A percentile compares a stretch with the other conserved stretches of the same genome.
phyloP scores from a whole-genome alignment of 208 protist genomes.

The Leptomonas seymouri region DNA sequence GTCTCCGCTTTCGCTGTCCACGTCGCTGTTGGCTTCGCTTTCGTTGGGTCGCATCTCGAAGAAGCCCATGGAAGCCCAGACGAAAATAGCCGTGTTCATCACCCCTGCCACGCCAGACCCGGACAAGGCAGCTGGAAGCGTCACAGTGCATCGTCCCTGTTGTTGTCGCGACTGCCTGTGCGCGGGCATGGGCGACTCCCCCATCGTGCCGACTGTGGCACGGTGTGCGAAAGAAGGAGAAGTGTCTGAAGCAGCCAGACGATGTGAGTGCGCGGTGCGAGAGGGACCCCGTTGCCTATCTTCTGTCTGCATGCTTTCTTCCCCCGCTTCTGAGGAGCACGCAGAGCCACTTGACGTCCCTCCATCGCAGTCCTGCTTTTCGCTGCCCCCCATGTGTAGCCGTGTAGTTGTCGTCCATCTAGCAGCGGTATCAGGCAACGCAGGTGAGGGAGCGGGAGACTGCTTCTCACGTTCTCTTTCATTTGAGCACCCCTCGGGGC shows the following conservation, averaged over 20 bases:
- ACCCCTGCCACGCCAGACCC: conserved; percentile 38
- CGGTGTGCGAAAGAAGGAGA: not conserved
- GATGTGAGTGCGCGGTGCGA: not conserved
- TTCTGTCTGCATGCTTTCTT: not conserved
- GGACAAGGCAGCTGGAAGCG: conserved; percentile 24
- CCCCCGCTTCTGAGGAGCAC: not conserved
- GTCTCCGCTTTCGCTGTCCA: not conserved
- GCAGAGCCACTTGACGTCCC: not conserved
- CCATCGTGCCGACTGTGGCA: not conserved
- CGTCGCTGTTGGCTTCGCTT: not conserved
- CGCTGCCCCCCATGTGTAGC: not conserved
- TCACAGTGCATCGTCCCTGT: conserved; percentile 1
- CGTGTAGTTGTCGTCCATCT: not conserved
- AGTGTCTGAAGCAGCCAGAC: not conserved
- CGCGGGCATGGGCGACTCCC: not conserved
- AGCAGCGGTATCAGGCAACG: not conserved
- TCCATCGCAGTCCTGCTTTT: not conserved
- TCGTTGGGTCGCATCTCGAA: conserved; percentile 35
- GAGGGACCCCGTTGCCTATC: not conserved
- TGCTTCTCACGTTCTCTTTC: not conserved
- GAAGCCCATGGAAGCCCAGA: conserved; percentile 64
- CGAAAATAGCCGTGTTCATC: conserved; percentile 34
- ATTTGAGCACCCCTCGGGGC: not conserved
- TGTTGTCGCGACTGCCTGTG: not conserved
- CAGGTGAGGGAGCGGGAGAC: conserved; percentile 2